Conservation (phyloP, 2,329 filamentous ascomycete species). For the Lasiodiplodia citricola region DNA sequence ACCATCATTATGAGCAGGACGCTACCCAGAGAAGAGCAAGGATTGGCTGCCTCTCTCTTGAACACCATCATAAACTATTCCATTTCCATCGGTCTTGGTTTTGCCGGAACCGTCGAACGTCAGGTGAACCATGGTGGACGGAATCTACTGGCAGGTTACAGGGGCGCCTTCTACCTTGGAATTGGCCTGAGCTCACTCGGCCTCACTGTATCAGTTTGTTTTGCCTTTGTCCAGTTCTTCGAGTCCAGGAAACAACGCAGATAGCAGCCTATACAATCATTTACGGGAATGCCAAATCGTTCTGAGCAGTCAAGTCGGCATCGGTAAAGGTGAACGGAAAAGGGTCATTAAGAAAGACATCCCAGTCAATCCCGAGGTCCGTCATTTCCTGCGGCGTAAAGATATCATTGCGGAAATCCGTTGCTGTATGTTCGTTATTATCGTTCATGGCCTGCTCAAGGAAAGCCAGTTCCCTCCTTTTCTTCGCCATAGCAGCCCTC, state of each 20-base stretch:
- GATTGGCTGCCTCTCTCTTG: slow-evolving; percentile 59
- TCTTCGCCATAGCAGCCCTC: too few species aligned
- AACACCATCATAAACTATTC: slow-evolving; percentile 72
- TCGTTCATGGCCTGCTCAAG: too few species aligned
- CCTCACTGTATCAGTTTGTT: not conserved
- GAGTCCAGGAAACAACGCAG: not conserved
- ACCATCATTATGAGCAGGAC: slow-evolving; percentile 32
- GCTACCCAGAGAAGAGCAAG: slow-evolving; percentile 51
- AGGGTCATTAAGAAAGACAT: too few species aligned
- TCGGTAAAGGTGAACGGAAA: too few species aligned
- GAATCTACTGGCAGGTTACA: not conserved
- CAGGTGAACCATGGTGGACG: not conserved
- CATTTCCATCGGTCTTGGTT: slow-evolving; percentile 68
- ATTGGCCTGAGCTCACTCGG: not conserved
- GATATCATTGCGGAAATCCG: too few species aligned
- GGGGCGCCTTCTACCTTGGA: not conserved
- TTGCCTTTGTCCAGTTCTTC: not conserved
- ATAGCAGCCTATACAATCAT: too few species aligned
- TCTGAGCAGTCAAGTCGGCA: too few species aligned
- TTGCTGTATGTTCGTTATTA: too few species aligned
- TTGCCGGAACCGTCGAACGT: slow-evolving; percentile 67
- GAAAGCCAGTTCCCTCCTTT: too few species aligned
- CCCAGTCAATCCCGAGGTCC: too few species aligned
- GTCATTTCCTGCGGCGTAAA: too few species aligned
- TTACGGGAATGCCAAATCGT: too few species aligned